These are phyloP conservation scores for Acidomyces sp. DNA, from an alignment of 495 filamentous ascomycete genomes.

Conservation along the genomic window DNA sequence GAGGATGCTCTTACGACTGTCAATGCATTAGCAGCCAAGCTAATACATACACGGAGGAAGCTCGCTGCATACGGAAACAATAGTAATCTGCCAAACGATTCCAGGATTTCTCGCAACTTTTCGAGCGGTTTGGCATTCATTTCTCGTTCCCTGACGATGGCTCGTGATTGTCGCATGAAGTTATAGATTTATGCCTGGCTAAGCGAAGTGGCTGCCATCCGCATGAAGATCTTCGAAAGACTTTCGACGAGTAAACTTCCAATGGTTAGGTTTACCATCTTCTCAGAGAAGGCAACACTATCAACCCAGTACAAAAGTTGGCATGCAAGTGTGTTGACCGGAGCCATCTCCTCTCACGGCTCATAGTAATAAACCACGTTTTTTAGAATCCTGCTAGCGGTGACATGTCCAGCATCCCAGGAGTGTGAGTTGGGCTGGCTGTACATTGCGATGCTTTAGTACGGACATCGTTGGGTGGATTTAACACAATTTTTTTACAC, in stretches of 20 bases:
- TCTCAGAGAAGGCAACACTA: constrained; percentile 1
- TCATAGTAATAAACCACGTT: not conserved
- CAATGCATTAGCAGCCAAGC: no score
- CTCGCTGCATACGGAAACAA: not conserved
- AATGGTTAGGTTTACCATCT: constrained; percentile 3
- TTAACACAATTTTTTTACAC: not conserved
- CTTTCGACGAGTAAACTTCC: not conserved
- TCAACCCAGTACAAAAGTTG: not conserved
- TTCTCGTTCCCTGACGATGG: not conserved
- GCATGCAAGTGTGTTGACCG: not conserved
- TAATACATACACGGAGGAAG: no score
- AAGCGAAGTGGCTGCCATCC: not conserved
- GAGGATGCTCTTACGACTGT: no score
- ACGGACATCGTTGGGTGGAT: not conserved
- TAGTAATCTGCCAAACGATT: not conserved
- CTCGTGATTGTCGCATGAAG: not conserved
- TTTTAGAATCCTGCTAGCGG: not conserved
- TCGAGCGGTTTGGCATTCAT: not conserved
- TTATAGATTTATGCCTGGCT: not conserved
- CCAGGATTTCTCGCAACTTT: not conserved
- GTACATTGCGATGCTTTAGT: not conserved
- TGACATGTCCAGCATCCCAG: no score
- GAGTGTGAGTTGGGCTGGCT: no score
- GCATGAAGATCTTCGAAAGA: constrained; percentile 1
- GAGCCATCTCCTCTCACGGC: not conserved